phyloP scores from a whole-genome alignment of 2,329 filamentous ascomycete species.

The Scedosporium minutisporum region DNA sequence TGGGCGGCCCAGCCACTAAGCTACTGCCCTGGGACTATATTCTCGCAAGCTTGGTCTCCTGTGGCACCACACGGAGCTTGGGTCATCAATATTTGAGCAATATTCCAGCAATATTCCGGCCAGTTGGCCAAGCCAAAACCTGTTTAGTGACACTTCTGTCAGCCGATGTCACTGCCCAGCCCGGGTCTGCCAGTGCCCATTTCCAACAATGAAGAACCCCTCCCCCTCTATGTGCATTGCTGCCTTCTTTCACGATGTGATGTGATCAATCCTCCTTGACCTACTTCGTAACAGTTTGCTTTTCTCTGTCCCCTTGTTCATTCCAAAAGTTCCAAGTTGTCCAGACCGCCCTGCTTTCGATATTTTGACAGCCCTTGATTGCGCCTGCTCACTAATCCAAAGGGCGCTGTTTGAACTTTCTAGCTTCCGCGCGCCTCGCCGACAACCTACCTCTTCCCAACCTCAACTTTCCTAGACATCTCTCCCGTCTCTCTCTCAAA shows the following conservation, averaged over 20 bases:
- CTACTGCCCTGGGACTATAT: too few species aligned
- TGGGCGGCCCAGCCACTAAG: too few species aligned
- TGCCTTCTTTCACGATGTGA: conserved; percentile 1
- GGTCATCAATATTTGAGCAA: too few species aligned
- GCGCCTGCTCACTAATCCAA: background rate
- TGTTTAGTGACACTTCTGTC: too few species aligned
- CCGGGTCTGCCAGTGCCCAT: background rate
- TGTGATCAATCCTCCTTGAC: background rate
- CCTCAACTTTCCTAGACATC: background rate
- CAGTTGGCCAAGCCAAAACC: too few species aligned
- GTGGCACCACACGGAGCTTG: too few species aligned
- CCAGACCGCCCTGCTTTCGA: too few species aligned
- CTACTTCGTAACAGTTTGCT: background rate
- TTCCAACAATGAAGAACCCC: background rate
- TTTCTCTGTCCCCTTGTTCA: background rate
- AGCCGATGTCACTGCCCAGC: too few species aligned
- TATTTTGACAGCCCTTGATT: background rate
- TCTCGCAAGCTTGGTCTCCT: too few species aligned
- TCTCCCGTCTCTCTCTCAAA: background rate
- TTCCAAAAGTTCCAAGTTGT: background rate
- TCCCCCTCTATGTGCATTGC: background rate
- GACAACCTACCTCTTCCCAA: background rate
- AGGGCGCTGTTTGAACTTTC: background rate
- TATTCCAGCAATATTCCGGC: too few species aligned
- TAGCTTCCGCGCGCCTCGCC: background rate